phyloP scores from a whole-genome alignment of 805 yeast genomes.

The Lachancea mirantina region DNA sequence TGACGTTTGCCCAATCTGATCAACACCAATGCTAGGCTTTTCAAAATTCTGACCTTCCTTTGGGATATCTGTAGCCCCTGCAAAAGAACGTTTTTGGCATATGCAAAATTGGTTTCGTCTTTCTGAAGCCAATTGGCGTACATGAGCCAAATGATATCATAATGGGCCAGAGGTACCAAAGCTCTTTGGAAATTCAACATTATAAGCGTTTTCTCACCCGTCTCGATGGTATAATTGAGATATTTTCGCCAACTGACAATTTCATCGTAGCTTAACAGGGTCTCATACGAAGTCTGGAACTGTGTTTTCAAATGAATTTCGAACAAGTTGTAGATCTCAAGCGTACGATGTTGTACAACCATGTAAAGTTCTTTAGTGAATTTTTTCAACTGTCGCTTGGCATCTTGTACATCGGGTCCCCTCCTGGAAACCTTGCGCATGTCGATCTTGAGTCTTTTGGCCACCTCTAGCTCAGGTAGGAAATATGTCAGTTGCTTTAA shows the following conservation, averaged over 20 bases:
- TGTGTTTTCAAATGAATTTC: slow-evolving; percentile 26
- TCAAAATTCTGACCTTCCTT: slow-evolving; percentile 20
- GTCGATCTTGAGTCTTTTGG: slow-evolving; percentile 20
- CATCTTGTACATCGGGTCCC: slow-evolving; percentile 31
- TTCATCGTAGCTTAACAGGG: slow-evolving; percentile 19
- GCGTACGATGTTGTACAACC: slow-evolving; percentile 26
- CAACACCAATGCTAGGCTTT: slow-evolving; percentile 17
- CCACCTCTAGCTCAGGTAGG: slow-evolving; percentile 21
- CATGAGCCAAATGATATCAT: slow-evolving; percentile 27
- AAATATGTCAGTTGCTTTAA: slow-evolving; percentile 20
- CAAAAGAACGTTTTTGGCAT: slow-evolving; percentile 21
- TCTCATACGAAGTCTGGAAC: slow-evolving; percentile 24
- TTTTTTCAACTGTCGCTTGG: slow-evolving; percentile 26
- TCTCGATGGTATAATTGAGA: slow-evolving; percentile 22
- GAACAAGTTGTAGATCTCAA: slow-evolving; percentile 25
- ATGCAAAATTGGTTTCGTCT: slow-evolving; percentile 14
- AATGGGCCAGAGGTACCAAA: slow-evolving; percentile 24
- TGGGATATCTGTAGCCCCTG: slow-evolving; percentile 17
- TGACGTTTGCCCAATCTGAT: slow-evolving; percentile 18
- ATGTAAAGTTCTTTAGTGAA: slow-evolving; percentile 26
- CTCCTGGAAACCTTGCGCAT: slow-evolving; percentile 18
- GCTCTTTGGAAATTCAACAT: slow-evolving; percentile 30
- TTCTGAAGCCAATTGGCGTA: slow-evolving; percentile 28
- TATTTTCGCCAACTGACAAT: slow-evolving; percentile 25
- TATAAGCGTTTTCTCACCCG: slow-evolving; percentile 15